These are phyloP conservation scores for Trichomonas tenax DNA, from an alignment of 208 protist genomes.

Conservation along the genomic window DNA sequence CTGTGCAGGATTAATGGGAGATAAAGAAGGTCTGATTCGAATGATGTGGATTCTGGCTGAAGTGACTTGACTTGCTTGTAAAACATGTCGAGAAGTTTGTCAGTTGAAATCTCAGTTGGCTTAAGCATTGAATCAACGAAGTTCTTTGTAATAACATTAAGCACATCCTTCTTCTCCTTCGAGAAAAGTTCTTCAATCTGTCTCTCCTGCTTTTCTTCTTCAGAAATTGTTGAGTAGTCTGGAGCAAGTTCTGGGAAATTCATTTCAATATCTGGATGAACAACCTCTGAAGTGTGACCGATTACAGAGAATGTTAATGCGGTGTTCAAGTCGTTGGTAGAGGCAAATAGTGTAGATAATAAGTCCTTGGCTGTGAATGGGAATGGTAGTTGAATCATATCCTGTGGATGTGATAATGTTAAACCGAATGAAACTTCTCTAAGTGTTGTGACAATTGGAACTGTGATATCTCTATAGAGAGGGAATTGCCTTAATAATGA, in stretches of 20 bases:
- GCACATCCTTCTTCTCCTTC: background rate
- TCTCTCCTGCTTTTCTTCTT: background rate
- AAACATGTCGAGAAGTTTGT: background rate
- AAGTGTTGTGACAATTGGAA: background rate
- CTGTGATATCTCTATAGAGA: background rate
- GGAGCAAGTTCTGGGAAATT: background rate
- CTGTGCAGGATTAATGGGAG: background rate
- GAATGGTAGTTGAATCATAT: background rate
- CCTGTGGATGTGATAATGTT: background rate
- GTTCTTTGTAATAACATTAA: background rate
- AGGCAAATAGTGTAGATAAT: background rate
- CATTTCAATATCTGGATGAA: background rate
- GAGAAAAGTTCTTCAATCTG: constrained; percentile 15
- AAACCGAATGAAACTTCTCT: background rate
- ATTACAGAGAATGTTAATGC: background rate
- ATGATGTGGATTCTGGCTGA: background rate
- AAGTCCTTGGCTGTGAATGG: background rate
- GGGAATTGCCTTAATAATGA: background rate
- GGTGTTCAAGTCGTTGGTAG: background rate
- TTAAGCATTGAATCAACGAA: background rate
- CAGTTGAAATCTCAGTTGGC: background rate
- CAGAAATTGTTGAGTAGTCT: background rate
- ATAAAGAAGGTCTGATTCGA: background rate
- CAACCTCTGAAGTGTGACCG: background rate
- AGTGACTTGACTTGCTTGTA: background rate